Base-by-base conservation (phyloP, 2,329 filamentous ascomycete species). In the Aspergillus caelatus region DNA sequence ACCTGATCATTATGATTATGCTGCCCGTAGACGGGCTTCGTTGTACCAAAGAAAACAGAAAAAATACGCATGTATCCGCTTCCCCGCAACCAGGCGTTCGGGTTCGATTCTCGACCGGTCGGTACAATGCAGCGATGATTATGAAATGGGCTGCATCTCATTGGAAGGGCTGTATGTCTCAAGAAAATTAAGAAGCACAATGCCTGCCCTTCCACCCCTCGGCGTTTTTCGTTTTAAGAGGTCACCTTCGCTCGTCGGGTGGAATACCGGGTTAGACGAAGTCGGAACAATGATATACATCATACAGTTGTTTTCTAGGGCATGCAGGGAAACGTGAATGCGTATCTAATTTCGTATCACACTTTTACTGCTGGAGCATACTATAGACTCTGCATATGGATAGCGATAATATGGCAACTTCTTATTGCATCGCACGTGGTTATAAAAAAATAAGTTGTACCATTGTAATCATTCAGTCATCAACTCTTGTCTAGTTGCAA, bases 41-140 rank as follows among this genome's bases (percentile, higher is more conserved):
- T 53, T 56, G 52, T 53, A 30, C 56, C 58, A 62, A 48, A 36
- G 28, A 60, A 67, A 46, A 58, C 30, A 56, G 54, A 46, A 55
- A 61, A 36, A 56, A 48, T 52, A 32, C 36, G 36, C 58, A 26
- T 48, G 53, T 57, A 36, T 58, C 56, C n/a, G 39, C 50, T 48
- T 16, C 26, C 23, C 23, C 11, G 12, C 39, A 32, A 14, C 30
- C 5, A 19, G 43, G 10, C 10, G 12, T 23, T 52, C 14, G 26
- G 48, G 26, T 23, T 52, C 28, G 19, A 28, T 19, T 41, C 19
- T 52, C 30, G 43, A 48, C 57, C 39, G 21, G 21, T 59, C 36
- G 32, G 21, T 39, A 23, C 32, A 32, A 16, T 11, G n/a, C 57
- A 14, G 28, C 32, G 28, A 21, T 32, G 19, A 61, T 57, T 39